Percentiles rank a stretch among this genome's conserved stretches.
phyloP scores from a whole-genome alignment of 768 basidiomycete species.

The Tulasnella sp. region DNA sequence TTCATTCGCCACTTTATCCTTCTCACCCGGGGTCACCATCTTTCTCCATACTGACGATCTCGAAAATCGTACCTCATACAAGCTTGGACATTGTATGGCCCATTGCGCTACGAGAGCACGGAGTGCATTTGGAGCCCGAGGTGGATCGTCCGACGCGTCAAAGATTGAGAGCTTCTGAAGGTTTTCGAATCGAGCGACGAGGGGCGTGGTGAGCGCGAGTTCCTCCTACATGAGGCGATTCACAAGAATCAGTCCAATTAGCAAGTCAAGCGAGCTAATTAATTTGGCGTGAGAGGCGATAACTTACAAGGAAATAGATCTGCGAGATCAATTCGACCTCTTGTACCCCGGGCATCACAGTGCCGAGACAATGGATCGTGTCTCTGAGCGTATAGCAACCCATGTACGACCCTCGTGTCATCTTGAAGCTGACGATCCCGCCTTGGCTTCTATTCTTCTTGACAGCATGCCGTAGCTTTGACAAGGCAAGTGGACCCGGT shows the following conservation, averaged over 20 bases:
- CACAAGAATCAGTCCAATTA: too few relatives aligned
- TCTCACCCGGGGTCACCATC: too few relatives aligned
- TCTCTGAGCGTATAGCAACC: not conserved
- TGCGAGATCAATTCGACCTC: conserved; percentile 1
- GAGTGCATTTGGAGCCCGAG: not conserved
- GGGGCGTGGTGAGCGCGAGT: not conserved
- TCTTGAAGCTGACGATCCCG: conserved; percentile 8
- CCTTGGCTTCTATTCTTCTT: not conserved
- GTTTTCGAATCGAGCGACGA: conserved; percentile 6
- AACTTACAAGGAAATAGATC: conserved; percentile 11
- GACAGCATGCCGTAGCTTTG: not conserved
- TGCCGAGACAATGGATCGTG: conserved; percentile 4
- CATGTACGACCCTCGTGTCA: conserved; percentile 3
- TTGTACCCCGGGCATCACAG: not conserved
- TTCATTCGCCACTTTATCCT: too few relatives aligned
- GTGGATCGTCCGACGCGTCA: conserved; percentile 1
- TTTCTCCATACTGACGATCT: too few relatives aligned
- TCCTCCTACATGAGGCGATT: conserved; percentile 7
- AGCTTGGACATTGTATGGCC: too few relatives aligned
- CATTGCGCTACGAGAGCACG: too few relatives aligned
- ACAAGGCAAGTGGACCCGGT: not conserved
- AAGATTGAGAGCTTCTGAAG: not conserved
- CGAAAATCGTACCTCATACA: too few relatives aligned
- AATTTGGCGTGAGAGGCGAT: not conserved
- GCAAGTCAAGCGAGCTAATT: not conserved